A percentile compares a stretch with the other conserved stretches of the same genome.
phyloP scores from a whole-genome alignment of 1,139 yeast genomes.

The Candida sp. region DNA sequence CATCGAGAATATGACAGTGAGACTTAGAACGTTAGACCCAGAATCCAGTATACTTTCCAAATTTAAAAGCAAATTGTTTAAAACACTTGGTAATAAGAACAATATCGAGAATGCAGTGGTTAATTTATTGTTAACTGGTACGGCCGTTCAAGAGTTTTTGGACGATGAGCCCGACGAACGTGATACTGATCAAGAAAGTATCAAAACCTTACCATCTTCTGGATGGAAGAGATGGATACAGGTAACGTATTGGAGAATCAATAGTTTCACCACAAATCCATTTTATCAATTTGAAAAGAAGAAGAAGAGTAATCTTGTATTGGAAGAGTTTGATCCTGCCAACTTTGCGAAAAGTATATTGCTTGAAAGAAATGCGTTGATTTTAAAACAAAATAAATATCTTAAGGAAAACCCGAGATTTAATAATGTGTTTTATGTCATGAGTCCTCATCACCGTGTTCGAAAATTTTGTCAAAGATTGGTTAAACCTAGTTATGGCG shows the following conservation, averaged over 20 bases:
- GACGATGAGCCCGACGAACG: conserved; percentile 17
- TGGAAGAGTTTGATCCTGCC: conserved; percentile 40
- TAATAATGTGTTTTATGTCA: conserved; percentile 65
- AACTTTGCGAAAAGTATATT: conserved; percentile 37
- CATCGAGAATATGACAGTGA: conserved; percentile 51
- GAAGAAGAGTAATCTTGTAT: conserved; percentile 13
- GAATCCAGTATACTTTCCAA: conserved; percentile 34
- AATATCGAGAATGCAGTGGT: conserved; percentile 44
- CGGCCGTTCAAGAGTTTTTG: conserved; percentile 44
- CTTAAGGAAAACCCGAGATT: conserved; percentile 62
- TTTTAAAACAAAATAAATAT: conserved; percentile 49
- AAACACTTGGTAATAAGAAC: conserved; percentile 26
- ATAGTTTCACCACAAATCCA: conserved; percentile 27
- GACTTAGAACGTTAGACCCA: conserved; percentile 31
- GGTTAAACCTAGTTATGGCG: conserved; percentile 72
- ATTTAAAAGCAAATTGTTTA: conserved; percentile 33
- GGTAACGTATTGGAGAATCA: conserved; percentile 20
- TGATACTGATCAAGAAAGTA: conserved; percentile 12
- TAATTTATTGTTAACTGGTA: conserved; percentile 42
- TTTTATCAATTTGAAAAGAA: conserved; percentile 17
- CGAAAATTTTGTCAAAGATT: conserved; percentile 72
- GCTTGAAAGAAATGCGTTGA: conserved; percentile 35
- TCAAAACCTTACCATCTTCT: conserved; percentile 18
- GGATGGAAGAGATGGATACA: conserved; percentile 28
- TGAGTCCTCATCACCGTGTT: conserved; percentile 62